These are phyloP conservation scores for Naematelia aurantialba DNA, from an alignment of 768 basidiomycete species.

Conservation along the genomic window DNA sequence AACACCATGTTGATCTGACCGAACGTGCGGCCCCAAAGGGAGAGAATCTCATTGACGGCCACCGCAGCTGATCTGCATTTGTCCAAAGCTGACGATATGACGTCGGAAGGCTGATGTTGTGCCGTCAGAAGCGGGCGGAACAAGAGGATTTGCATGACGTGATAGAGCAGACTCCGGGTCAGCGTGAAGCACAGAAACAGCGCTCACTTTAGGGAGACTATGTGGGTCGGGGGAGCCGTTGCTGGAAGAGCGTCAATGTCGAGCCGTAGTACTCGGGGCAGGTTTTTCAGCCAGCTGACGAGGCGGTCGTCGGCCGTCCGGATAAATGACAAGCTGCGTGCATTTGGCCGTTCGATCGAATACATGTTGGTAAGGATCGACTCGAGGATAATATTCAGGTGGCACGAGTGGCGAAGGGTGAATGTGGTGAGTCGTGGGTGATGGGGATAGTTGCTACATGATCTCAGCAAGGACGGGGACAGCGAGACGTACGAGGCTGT, in stretches of 20 bases:
- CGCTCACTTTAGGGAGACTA: not conserved
- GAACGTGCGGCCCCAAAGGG: not conserved
- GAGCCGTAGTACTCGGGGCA: not conserved
- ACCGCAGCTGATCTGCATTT: not conserved
- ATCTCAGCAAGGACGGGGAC: not conserved
- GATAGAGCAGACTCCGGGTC: not conserved
- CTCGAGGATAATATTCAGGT: not conserved
- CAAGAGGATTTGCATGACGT: not conserved
- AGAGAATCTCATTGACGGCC: not conserved
- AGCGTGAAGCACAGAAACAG: not conserved
- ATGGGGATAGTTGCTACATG: not conserved
- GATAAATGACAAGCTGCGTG: not conserved
- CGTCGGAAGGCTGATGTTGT: not conserved
- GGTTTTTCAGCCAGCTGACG: not conserved
- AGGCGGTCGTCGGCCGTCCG: not conserved
- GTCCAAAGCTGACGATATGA: not conserved
- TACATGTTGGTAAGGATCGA: not conserved
- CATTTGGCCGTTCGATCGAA: not conserved
- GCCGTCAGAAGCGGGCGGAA: not conserved
- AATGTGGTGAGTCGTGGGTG: not conserved
- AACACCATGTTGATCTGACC: conserved; percentile 3
- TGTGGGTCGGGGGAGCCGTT: not conserved
- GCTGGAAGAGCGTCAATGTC: not conserved
- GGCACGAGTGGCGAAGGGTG: not conserved
- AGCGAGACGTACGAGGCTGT: not conserved